phyloP scores from a whole-genome alignment of 192 early-diverging fungal species.

The Linnemannia schmuckeri region DNA sequence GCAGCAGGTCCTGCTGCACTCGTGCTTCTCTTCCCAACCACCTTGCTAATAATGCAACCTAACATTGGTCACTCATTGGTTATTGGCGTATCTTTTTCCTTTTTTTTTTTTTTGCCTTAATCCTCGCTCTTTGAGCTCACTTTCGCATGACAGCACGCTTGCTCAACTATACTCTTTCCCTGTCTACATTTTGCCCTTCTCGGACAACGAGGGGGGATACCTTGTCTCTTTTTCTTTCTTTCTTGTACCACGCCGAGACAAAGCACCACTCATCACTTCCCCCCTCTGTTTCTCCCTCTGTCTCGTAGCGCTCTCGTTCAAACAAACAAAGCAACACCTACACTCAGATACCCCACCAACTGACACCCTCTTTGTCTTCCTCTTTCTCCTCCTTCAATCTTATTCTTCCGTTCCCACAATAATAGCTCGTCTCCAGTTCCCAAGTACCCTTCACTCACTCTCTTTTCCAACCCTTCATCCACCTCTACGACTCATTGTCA shows the following conservation, averaged over 20 bases:
- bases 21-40: not conserved
- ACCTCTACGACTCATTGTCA: not conserved
- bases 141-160: not conserved
- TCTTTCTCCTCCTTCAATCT: not conserved
- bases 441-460: not conserved
- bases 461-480: not conserved
- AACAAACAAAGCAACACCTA: not conserved
- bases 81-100: not conserved
- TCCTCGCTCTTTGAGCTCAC: not conserved
- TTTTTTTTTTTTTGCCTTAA: not conserved
- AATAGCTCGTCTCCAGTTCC: not conserved
- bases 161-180: not conserved
- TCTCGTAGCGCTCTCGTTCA: not conserved
- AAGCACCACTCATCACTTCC: no score
- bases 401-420: not conserved
- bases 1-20: not conserved
- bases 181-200: not conserved
- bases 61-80: not conserved
- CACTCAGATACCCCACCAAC: not conserved
- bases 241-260: constrained; percentile 6
- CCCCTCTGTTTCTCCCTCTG: not conserved
- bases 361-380: not conserved
- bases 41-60: not conserved
- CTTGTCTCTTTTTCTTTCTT: not conserved
- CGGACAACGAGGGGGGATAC: not conserved